Conservation (phyloP, 768 basidiomycete species). For the Auriscalpium microsporum region DNA sequence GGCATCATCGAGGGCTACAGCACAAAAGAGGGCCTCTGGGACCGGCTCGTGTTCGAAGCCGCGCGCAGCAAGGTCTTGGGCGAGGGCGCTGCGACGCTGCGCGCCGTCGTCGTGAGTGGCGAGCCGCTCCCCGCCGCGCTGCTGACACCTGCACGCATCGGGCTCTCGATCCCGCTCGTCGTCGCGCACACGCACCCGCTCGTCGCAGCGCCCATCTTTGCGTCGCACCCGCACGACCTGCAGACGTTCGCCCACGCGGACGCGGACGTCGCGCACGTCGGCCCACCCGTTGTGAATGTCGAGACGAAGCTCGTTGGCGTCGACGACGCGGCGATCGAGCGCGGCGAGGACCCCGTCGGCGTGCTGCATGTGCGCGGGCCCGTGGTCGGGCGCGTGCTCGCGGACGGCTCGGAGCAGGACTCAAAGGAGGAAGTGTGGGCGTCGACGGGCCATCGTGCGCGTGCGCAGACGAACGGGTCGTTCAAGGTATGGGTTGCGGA, state of each 20-base stretch:
- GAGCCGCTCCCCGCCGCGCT: slow-evolving; percentile 44
- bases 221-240: slow-evolving; percentile 77
- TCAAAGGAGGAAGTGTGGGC: slow-evolving; percentile 20
- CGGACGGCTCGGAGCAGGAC: slow-evolving; percentile 19
- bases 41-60: slow-evolving; percentile 63
- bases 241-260: slow-evolving; percentile 48
- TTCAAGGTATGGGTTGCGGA: slow-evolving; percentile 22
- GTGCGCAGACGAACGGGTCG: slow-evolving; percentile 27
- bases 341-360: slow-evolving; percentile 59
- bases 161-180: slow-evolving; percentile 70
- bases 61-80: slow-evolving; percentile 57
- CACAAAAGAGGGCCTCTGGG: slow-evolving; percentile 77
- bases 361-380: slow-evolving; percentile 62
- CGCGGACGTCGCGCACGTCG: slow-evolving; percentile 46
- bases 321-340: slow-evolving; percentile 56
- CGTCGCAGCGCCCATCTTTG: slow-evolving; percentile 70
- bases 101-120: slow-evolving; percentile 64
- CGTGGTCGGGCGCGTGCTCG: slow-evolving; percentile 49
- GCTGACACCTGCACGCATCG: slow-evolving; percentile 59
- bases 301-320: slow-evolving; percentile 74
- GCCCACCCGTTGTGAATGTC: slow-evolving; percentile 78
- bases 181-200: slow-evolving; percentile 52
- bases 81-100: slow-evolving; percentile 49
- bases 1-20: slow-evolving; percentile 65
- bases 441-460: slow-evolving; percentile 23